Evolutionary conservation across 2,329 filamentous ascomycete genomes (phyloP), one percentile per base, ranked within the genome.

Genomic region (Zopfia rhizophila): DNA sequence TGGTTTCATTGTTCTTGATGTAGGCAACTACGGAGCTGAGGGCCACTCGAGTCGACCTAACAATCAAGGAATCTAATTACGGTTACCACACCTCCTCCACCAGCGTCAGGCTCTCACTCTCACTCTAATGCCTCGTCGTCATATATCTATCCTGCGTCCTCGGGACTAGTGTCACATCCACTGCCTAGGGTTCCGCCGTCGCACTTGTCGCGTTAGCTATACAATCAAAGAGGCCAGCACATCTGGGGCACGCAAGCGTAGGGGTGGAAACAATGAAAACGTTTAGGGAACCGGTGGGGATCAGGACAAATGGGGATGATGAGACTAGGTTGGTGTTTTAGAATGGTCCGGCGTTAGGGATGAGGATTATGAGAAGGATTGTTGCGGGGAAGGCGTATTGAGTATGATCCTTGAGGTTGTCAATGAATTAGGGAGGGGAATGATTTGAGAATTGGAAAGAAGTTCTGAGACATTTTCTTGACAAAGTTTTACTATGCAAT

Each of bases 201-300:
- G 55, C 57, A 25, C 33, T 57, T 3, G 30, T 57, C 2, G 11
- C 45, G 7, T 48, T 59, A 3, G 58, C 58, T 3, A 30, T 61
- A 8, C 51, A 55, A 24, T 57, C 55, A 2, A 48, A 40, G n/a
- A 31, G 27, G 12, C 48, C 48, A 4, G 43, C 47, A 3, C n/a
- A 41, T 21, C 19, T 49, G 5, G 45, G 45, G 4, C 33, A 54
- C 17, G 22, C 39, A 7, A 41, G 38, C 3, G 54, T 50, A 17
- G 47, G 57, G 8, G 17, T 56, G 2, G 32, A 53, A 12, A 49
- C 46, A 0, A 31, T 56, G 18, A 13, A 44, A n/a, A 58, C 55
- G 1, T 55, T 48, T 11, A 23, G 38, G 3, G n/a, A 49, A 16
- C 14, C 16, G 30, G 51, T 58, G 3, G 53, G 55, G 1, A 55